Evolutionary conservation across 768 basidiomycete species (phyloP).

Genomic region (Rhodosporidiobolus sp.): DNA sequence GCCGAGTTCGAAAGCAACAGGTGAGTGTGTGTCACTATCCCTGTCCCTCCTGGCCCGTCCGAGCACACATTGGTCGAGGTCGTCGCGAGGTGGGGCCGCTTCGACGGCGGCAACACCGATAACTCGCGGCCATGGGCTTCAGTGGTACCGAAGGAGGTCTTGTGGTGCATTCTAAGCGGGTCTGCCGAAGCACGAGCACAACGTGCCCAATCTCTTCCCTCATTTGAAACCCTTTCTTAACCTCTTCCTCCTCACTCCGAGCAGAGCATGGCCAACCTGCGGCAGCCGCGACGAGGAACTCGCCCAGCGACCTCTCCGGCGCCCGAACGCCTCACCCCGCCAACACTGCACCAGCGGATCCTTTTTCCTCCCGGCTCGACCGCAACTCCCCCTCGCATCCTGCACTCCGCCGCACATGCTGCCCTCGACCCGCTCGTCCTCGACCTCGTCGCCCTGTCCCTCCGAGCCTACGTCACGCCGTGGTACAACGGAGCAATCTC

Average conservation of each 20-base stretch:
- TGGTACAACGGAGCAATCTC: slow-evolving; percentile 42
- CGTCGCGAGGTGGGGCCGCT: too few species aligned
- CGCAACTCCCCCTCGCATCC: slow-evolving; percentile 24
- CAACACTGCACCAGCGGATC: slow-evolving; percentile 26
- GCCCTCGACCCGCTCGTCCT: slow-evolving; percentile 37
- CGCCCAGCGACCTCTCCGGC: neutral
- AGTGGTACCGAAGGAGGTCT: too few species aligned
- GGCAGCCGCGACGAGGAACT: neutral
- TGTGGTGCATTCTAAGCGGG: too few species aligned
- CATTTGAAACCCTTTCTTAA: too few species aligned
- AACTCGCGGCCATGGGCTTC: too few species aligned
- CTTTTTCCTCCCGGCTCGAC: slow-evolving; percentile 12
- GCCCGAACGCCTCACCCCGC: neutral
- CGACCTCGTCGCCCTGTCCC: slow-evolving; percentile 38
- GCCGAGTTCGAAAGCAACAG: too few species aligned
- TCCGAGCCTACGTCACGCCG: slow-evolving; percentile 39
- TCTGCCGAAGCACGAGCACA: too few species aligned
- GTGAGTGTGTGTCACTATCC: too few species aligned
- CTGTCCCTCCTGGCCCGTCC: too few species aligned
- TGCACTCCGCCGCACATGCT: slow-evolving; percentile 23
- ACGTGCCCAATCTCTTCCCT: too few species aligned
- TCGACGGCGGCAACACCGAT: too few species aligned
- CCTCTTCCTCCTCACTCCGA: neutral
- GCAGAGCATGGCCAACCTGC: neutral
- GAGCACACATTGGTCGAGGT: too few species aligned